Base-by-base conservation (phyloP, 192 early-diverging fungal species). In the Gryganskiella cystojenkinii region DNA sequence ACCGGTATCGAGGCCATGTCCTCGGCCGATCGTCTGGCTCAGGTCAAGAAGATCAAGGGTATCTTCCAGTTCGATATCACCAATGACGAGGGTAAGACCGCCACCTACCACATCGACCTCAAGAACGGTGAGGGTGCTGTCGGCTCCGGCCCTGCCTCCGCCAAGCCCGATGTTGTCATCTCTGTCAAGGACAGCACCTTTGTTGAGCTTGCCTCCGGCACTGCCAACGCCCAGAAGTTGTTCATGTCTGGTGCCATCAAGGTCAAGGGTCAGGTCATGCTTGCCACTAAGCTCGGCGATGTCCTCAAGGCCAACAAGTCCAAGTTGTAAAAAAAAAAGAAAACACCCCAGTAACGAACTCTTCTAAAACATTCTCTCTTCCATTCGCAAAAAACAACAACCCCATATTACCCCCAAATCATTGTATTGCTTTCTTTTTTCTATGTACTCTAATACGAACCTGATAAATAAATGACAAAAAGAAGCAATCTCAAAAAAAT, bases 211-310 rank as follows among this genome's bases (percentile, higher is more conserved):
- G 92, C 93, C n/a, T 76, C 83, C 19, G 94, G 94, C 40, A 93
- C 91, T 79, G 70, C 91, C 61, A 93, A 90, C 40, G 89, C 90
- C n/a, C 94, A 97, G 87, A 90, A 92, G 74, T 83, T 90, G 27
- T 97, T 95, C 81, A 94, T 95, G 93, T 73, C 85, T 56, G 94
- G 95, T 57, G 93, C 95, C 70, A 85, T 92, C 80, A 96, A 96
- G 85, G 82, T 91, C 49, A 88, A 89, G 84, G 90, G 90, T 56
- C 88, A 90, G 70, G 82, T 91, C 58, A 88, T 87, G 85, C 84
- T 91, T 52, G 88, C 88, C 42, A 87, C 87, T 45, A 89, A 90
- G 70, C 83, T 91, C 28, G 87, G 88, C 50, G 80, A 82, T 53
- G 82, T 91, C 33, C 81, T 91, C 61, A 88, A 87, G 79, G 81